These are phyloP conservation scores for Cardamine chenopodiifolia DNA, from an alignment of 345 rosid species.

Conservation along the genomic window DNA sequence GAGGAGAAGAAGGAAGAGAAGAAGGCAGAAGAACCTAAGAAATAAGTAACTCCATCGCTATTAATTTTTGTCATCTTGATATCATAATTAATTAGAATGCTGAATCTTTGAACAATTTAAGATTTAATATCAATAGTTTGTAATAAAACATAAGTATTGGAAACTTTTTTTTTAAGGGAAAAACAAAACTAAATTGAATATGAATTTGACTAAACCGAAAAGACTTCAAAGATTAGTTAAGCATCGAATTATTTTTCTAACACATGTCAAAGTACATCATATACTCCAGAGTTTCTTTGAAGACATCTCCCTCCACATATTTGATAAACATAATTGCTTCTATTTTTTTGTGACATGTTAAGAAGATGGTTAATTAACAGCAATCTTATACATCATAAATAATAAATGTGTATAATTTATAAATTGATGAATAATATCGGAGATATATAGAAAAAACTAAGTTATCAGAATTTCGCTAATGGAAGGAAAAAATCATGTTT, in stretches of 20 bases:
- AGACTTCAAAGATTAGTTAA: neutral
- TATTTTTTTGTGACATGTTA: neutral
- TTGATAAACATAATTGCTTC: neutral
- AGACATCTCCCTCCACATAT: neutral
- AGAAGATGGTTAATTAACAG: neutral
- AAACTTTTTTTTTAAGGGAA: neutral
- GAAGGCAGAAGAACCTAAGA: slow-evolving; percentile 43
- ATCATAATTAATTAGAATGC: neutral
- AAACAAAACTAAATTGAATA: neutral
- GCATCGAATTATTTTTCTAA: neutral
- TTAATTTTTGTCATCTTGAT: slow-evolving; percentile 6
- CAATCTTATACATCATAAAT: neutral
- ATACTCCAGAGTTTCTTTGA: neutral
- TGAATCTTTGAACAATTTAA: neutral
- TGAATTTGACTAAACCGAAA: neutral
- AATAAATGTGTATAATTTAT: neutral
- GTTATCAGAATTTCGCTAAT: neutral
- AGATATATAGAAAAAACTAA: neutral
- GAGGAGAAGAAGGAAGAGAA: slow-evolving; percentile 57
- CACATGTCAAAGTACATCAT: neutral
- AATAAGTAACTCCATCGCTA: slow-evolving; percentile 34
- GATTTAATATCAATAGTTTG: neutral
- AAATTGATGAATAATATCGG: neutral
- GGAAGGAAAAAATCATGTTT: neutral
- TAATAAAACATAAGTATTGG: neutral